Conservation (phyloP, 768 basidiomycete species). For the Trametes punicea region DNA sequence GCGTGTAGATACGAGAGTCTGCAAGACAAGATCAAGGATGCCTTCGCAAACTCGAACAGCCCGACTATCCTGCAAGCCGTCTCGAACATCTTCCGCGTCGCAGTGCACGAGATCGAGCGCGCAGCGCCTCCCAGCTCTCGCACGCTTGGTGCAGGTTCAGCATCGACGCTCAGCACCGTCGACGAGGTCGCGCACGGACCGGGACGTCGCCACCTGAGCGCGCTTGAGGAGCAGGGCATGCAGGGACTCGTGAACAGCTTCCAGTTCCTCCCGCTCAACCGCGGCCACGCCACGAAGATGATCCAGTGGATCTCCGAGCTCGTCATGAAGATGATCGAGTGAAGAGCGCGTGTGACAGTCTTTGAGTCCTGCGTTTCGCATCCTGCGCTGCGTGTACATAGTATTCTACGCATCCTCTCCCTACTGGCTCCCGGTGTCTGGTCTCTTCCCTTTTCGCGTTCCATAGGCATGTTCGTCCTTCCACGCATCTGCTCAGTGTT, state of each 20-base stretch:
- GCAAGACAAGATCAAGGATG: slow-evolving; percentile 71
- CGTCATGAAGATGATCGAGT: slow-evolving; percentile 50
- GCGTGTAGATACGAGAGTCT: slow-evolving; percentile 64
- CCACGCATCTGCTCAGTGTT: not conserved
- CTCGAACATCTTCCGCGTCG: slow-evolving; percentile 72
- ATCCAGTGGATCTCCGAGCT: slow-evolving; percentile 73
- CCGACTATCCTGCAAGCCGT: slow-evolving; percentile 65
- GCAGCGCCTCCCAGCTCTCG: slow-evolving; percentile 34
- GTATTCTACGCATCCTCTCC: slow-evolving; percentile 2
- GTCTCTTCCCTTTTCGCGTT: not conserved
- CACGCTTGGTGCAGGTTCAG: slow-evolving; percentile 39
- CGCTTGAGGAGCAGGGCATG: slow-evolving; percentile 72
- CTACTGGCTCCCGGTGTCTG: not conserved
- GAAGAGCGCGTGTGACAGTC: not conserved
- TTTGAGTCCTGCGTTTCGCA: too few species aligned
- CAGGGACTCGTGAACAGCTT: slow-evolving; percentile 70
- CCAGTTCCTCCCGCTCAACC: slow-evolving; percentile 58
- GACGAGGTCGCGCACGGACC: slow-evolving; percentile 52
- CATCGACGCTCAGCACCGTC: slow-evolving; percentile 60
- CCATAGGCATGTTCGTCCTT: not conserved
- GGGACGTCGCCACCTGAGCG: slow-evolving; percentile 50
- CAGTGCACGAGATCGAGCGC: slow-evolving; percentile 52
- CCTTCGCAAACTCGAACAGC: slow-evolving; percentile 69
- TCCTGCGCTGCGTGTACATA: slow-evolving; percentile 9
- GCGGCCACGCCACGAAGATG: slow-evolving; percentile 46